Evolutionary conservation across 768 basidiomycete genomes (phyloP).

Genomic region (Leccinellum albellum): DNA sequence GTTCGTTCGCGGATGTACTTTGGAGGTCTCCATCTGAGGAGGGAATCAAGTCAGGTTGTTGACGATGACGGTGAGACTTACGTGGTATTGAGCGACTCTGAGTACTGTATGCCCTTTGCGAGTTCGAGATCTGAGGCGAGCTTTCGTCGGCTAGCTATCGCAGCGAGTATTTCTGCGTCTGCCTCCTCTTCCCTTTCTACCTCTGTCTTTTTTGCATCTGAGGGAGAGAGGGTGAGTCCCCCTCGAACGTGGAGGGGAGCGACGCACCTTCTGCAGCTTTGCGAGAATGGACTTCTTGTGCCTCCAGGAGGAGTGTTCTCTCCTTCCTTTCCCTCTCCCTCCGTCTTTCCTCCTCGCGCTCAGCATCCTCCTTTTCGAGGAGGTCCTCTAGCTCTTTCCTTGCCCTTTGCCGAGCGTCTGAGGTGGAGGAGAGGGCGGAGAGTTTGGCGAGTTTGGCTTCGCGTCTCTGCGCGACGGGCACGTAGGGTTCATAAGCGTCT

Average conservation of each 20-base stretch:
- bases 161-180: conserved; percentile 88
- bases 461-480: conserved; percentile 82
- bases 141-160: conserved; percentile 86
- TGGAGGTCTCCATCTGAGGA: conserved; percentile 83
- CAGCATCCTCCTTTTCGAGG: conserved; percentile 62
- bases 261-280: conserved; percentile 74
- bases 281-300: conserved; percentile 87
- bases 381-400: conserved; percentile 52
- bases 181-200: conserved; percentile 83
- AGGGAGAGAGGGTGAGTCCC: neutral
- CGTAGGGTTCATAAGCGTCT: conserved; percentile 75
- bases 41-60: neutral
- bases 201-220: conserved; percentile 85
- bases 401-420: conserved; percentile 47
- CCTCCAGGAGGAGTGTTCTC: conserved; percentile 84
- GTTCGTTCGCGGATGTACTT: conserved; percentile 71
- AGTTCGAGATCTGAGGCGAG: conserved; percentile 91
- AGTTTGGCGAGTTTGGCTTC: conserved; percentile 78
- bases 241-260: neutral
- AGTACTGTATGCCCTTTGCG: conserved; percentile 89
- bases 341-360: conserved; percentile 72
- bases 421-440: conserved; percentile 53
- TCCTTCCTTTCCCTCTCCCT: conserved; percentile 79
- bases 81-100: conserved; percentile 81
- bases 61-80: conserved; percentile 32